Conservation (phyloP, 2,329 filamentous ascomycete genomes). For the Chaetomiaceae sp. region DNA sequence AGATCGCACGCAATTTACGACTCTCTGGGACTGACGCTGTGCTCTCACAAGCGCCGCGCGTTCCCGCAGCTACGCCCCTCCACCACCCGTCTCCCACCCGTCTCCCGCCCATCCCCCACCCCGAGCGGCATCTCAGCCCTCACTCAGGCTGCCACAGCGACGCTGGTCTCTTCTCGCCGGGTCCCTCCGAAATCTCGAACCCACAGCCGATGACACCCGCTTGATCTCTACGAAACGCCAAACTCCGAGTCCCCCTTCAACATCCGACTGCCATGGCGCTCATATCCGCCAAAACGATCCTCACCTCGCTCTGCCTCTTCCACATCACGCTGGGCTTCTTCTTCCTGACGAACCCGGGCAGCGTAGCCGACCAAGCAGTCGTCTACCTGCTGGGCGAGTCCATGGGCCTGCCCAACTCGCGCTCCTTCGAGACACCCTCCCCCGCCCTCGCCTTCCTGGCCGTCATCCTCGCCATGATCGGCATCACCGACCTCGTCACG, state of each 20-base stretch:
- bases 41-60: neutral
- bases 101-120: neutral
- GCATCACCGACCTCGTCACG: slow-evolving; percentile 60
- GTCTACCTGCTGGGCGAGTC: slow-evolving; percentile 79
- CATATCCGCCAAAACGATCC: slow-evolving; percentile 74
- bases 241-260: no score
- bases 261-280: slow-evolving; percentile 69
- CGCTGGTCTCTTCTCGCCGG: neutral
- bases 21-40: neutral
- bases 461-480: slow-evolving; percentile 59
- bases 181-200: neutral
- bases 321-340: slow-evolving; percentile 81
- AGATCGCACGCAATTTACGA: no score
- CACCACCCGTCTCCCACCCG: neutral
- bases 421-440: slow-evolving; percentile 63
- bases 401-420: slow-evolving; percentile 68
- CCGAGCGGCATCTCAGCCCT: neutral
- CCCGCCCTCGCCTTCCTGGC: slow-evolving; percentile 72
- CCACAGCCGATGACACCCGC: neutral
- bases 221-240: neutral
- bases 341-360: slow-evolving; percentile 68
- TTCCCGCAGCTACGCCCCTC: neutral
- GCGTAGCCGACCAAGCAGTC: slow-evolving; percentile 72
- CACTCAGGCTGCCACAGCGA: neutral
- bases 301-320: slow-evolving; percentile 77